Evolutionary conservation across 441 rosid genomes (phyloP).

Genomic region (Gossypium trilobum): DNA sequence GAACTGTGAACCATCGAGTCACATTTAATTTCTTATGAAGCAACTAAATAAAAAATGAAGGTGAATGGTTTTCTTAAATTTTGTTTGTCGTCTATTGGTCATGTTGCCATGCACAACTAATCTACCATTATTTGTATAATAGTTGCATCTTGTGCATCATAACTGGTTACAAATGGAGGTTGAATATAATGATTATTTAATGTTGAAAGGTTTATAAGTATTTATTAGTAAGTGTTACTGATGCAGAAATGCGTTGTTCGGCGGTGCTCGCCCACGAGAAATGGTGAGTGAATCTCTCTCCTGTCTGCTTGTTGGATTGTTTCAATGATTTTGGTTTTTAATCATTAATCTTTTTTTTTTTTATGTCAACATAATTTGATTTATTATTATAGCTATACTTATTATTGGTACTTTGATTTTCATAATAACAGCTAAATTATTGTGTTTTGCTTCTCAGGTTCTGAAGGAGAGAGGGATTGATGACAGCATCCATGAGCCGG

Average conservation of each 20-base stretch:
- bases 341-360: not conserved
- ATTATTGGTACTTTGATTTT: not conserved
- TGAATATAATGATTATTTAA: not conserved
- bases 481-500: conserved; percentile 35
- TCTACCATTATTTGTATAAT: not conserved
- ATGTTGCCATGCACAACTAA: no score
- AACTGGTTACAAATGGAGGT: not conserved
- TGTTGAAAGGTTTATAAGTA: conserved; percentile 4
- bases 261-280: conserved; percentile 82
- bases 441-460: conserved; percentile 38
- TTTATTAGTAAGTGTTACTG: conserved; percentile 15
- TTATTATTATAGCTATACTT: not conserved
- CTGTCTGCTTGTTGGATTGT: conserved; percentile 13
- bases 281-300: conserved; percentile 39
- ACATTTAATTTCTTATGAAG: no score
- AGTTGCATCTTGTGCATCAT: not conserved
- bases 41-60: no score
- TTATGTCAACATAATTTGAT: not conserved
- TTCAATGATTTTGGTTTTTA: not conserved
- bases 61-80: no score
- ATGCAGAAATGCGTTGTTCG: conserved; percentile 64
- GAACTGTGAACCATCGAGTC: no score
- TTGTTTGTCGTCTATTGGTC: no score
- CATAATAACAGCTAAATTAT: not conserved
- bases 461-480: conserved; percentile 62